Conservation (phyloP, 2,329 filamentous ascomycete species). For the Cladophialophora chaetospira region DNA sequence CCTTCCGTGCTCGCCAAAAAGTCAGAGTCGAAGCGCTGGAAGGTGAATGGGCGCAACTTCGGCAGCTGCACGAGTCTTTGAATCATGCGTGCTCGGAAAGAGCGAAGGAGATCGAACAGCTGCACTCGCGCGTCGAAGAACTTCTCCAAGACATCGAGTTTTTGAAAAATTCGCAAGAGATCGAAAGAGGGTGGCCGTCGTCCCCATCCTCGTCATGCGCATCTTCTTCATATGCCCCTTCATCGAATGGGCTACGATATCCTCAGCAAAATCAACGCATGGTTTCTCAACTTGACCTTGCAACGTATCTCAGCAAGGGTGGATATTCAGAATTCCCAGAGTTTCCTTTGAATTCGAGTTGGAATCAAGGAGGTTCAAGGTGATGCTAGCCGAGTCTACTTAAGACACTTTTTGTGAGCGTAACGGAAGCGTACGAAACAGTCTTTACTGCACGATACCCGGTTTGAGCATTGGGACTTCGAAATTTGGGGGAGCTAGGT, state of each 20-base stretch:
- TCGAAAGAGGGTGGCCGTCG: slow-evolving; percentile 4
- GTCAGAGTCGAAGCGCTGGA: slow-evolving; percentile 8
- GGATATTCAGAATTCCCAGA: slow-evolving; percentile 1
- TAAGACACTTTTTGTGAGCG: no score
- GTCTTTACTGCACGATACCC: no score
- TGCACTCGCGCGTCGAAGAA: slow-evolving; percentile 7
- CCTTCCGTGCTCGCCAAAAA: slow-evolving; percentile 9
- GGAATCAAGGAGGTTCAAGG: background rate
- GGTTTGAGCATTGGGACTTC: no score
- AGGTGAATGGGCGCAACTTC: slow-evolving; percentile 4
- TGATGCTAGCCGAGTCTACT: no score
- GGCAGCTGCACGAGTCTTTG: slow-evolving; percentile 9
- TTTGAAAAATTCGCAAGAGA: slow-evolving; percentile 4
- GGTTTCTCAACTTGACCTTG: background rate
- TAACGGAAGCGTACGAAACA: no score
- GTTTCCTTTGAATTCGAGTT: background rate
- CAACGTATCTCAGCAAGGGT: background rate
- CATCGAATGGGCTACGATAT: background rate
- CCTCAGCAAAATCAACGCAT: background rate
- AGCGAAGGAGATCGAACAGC: slow-evolving; percentile 8
- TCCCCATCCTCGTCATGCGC: background rate
- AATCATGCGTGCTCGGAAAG: slow-evolving; percentile 7
- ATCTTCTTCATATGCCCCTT: background rate
- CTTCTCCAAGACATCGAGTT: slow-evolving; percentile 5
- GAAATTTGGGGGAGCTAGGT: no score